A percentile compares a stretch with the other conserved stretches of the same genome.
Conservation (phyloP, 1,139 yeast species). For the Suhomyces bolitotheri region DNA sequence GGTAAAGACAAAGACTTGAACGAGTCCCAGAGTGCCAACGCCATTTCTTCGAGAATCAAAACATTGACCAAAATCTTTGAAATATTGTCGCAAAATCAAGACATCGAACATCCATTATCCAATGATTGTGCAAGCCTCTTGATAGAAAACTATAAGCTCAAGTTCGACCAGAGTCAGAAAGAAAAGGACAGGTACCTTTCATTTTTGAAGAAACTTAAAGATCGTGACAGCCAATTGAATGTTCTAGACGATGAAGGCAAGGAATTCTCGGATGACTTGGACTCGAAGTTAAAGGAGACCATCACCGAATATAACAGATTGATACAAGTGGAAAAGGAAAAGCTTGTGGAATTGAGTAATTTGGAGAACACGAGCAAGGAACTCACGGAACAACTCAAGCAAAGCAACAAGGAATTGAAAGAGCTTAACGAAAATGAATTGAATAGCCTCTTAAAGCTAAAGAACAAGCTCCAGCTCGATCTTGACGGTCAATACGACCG, state of each 20-base stretch:
- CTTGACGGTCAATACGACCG: slow-evolving; percentile 50
- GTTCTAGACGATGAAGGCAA: slow-evolving; percentile 10
- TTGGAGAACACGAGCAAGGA: slow-evolving; percentile 45
- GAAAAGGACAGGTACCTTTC: slow-evolving; percentile 80
- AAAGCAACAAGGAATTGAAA: slow-evolving; percentile 42
- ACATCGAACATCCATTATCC: slow-evolving; percentile 87
- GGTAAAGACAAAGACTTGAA: slow-evolving; percentile 8
- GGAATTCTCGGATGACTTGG: slow-evolving; percentile 20
- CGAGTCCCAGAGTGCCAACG: slow-evolving; percentile 9
- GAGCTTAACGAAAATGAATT: slow-evolving; percentile 43
- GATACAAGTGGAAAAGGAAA: slow-evolving; percentile 33
- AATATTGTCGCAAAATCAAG: slow-evolving; percentile 59
- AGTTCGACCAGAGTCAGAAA: slow-evolving; percentile 70
- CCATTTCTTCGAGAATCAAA: slow-evolving; percentile 17
- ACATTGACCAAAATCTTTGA: slow-evolving; percentile 55
- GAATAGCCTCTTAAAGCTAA: slow-evolving; percentile 41
- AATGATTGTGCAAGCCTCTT: slow-evolving; percentile 75
- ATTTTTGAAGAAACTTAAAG: slow-evolving; percentile 68
- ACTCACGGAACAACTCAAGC: slow-evolving; percentile 40
- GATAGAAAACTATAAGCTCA: slow-evolving; percentile 64
- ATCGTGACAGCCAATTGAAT: slow-evolving; percentile 19
- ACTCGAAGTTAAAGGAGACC: slow-evolving; percentile 42
- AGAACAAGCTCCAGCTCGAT: slow-evolving; percentile 55
- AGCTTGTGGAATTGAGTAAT: slow-evolving; percentile 42
- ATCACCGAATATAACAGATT: slow-evolving; percentile 41